phyloP scores from a whole-genome alignment of 2,329 filamentous ascomycete species.

The Trichoderma oligosporum region DNA sequence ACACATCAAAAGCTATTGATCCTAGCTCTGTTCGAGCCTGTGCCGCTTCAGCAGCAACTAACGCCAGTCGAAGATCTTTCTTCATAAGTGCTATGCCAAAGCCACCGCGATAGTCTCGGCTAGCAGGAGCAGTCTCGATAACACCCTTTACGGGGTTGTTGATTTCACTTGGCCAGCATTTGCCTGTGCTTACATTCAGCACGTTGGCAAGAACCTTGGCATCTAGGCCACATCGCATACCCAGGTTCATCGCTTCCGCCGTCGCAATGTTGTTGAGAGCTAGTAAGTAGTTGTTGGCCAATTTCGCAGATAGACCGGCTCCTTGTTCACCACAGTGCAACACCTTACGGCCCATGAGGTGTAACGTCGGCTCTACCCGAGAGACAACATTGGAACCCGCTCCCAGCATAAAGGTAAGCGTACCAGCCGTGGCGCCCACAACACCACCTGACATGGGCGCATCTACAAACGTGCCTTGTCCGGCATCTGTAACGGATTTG shows the following conservation, averaged over 20 bases:
- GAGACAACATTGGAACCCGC: conserved; percentile 58
- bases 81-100: conserved; percentile 76
- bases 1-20: conserved; percentile 60
- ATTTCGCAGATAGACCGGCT: conserved; percentile 81
- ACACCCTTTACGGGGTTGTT: conserved; percentile 94
- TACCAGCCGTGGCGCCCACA: conserved; percentile 81
- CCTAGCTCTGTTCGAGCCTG: conserved; percentile 64
- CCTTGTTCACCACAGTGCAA: conserved; percentile 83
- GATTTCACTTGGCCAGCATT: conserved; percentile 91
- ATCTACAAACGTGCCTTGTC: conserved; percentile 78
- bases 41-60: conserved; percentile 66
- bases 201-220: conserved; percentile 69
- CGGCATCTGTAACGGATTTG: conserved; percentile 58
- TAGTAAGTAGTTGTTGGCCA: conserved; percentile 95
- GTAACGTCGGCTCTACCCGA: conserved; percentile 64
- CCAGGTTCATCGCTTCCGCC: conserved; percentile 63
- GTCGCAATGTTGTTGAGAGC: conserved; percentile 84
- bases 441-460: conserved; percentile 97
- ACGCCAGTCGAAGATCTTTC: conserved; percentile 72
- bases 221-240: conserved; percentile 58
- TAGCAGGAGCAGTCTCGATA: conserved; percentile 69
- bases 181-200: conserved; percentile 91
- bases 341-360: conserved; percentile 80
- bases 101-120: conserved; percentile 70
- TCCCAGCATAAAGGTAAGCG: conserved; percentile 95